Evolutionary conservation across 164 flowering plant genomes (phyloP), one percentile per base, ranked within the genome.

Genomic region (Taxillus chinensis): DNA sequence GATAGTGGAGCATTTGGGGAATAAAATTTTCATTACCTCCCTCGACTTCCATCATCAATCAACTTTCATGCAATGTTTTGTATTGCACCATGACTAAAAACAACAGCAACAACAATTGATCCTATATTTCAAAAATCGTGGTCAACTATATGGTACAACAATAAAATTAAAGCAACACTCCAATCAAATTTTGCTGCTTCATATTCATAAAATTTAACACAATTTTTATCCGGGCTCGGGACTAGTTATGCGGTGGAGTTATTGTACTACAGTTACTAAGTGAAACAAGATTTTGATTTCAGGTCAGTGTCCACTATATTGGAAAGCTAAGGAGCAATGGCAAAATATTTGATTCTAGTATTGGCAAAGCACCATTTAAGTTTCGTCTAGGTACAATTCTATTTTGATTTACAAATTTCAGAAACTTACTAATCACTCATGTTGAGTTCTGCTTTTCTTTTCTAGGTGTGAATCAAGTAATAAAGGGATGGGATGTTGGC

Each of bases 401-500:
- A n/a, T 7, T 27, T 0, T 48, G 12, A 4, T 27, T 48, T 8
- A 11, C 51, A 48, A 1, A 11, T 43, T 43, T 43, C 46, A 9
- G 8, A 6, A 43, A 43, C 46, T 43, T 43, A 43, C 8, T 43
- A 5, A 9, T 43, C 10, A 43, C 51, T 48, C 37, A 37, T 38
- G 37, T 39, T 61, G 41, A 57, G 15, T 41, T 39, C 7, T 60
- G 59, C 55, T 59, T 10, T 58, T 42, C 3, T 45, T 62, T 50
- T n/a, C 65, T 40, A 92, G 98, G 98, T 68, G 71, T 86, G 6
- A 93, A 89, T 27, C 70, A 85, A 71, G 98, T 92, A 57, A 90
- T 86, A 27, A 78, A 77, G 70, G 96, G 95, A 42, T 89, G 99
- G 96, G 99, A 90, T 74, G 87, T 86, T 59, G 98, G 97, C 1